Percentiles rank a stretch among this genome's conserved stretches.
Conservation (phyloP, 345 rosid species). For the Adansonia digitata region DNA sequence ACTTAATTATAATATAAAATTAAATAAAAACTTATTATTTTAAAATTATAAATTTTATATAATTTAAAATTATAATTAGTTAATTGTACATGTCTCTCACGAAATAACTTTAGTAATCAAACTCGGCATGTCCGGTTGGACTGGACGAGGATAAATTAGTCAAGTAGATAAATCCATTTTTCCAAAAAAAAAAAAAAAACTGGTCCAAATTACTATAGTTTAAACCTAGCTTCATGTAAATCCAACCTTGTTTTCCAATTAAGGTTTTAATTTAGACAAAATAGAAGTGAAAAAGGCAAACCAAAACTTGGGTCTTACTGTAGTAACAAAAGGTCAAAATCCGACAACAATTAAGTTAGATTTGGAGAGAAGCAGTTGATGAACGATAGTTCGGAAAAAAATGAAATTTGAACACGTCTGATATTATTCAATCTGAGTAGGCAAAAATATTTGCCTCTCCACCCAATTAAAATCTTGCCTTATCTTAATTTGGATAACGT, state of each 20-base stretch:
- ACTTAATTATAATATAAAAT: too few species aligned
- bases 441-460: background rate
- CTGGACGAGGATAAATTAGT: too few species aligned
- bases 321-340: background rate
- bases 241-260: background rate
- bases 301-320: background rate
- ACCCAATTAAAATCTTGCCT: slow-evolving; percentile 14
- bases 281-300: background rate
- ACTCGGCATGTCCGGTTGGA: background rate
- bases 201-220: background rate
- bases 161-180: too few species aligned
- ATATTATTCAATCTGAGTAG: slow-evolving; percentile 12
- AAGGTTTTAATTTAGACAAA: background rate
- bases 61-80: too few species aligned
- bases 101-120: background rate
- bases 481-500: slow-evolving; percentile 34
- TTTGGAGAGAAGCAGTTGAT: slow-evolving; percentile 5
- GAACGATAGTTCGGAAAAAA: background rate
- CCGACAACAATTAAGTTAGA: background rate
- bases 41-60: too few species aligned
- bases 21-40: too few species aligned
- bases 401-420: slow-evolving; percentile 23
- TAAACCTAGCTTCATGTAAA: background rate
- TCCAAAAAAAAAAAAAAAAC: too few species aligned
- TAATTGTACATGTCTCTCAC: too few species aligned